Conservation (phyloP, 768 basidiomycete species). For the Phaffia australis region DNA sequence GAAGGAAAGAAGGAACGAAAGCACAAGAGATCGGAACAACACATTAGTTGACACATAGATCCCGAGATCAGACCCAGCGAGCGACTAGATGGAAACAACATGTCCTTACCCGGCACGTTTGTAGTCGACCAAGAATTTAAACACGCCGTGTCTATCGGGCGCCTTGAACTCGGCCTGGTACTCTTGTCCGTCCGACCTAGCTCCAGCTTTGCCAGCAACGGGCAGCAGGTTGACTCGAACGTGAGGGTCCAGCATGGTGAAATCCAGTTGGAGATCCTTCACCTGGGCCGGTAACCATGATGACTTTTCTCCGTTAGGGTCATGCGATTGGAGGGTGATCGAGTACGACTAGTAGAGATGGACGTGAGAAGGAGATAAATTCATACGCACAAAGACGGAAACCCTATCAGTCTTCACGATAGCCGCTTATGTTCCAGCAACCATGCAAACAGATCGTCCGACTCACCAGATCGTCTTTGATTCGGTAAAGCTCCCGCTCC, state of each 20-base stretch:
- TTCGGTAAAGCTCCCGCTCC: slow-evolving; percentile 66
- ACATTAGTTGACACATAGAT: not conserved
- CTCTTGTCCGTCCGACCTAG: slow-evolving; percentile 24
- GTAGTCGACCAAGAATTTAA: slow-evolving; percentile 88
- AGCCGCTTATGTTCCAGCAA: not conserved
- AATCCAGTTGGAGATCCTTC: slow-evolving; percentile 79
- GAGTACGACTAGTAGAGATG: slow-evolving; percentile 52
- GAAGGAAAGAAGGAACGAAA: not conserved
- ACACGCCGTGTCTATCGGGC: slow-evolving; percentile 94
- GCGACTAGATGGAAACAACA: not conserved
- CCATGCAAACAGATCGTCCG: not conserved
- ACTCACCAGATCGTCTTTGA: slow-evolving; percentile 69
- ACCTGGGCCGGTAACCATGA: slow-evolving; percentile 63
- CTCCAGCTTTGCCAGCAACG: slow-evolving; percentile 39
- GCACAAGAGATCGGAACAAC: not conserved
- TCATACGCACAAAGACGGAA: not conserved
- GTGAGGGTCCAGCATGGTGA: slow-evolving; percentile 98
- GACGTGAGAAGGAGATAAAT: not conserved
- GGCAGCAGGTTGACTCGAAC: slow-evolving; percentile 66
- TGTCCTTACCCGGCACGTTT: slow-evolving; percentile 68
- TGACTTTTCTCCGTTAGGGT: slow-evolving; percentile 31
- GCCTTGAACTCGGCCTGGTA: slow-evolving; percentile 77
- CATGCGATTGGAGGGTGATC: slow-evolving; percentile 56
- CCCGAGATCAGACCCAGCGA: not conserved
- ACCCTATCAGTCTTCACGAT: not conserved